Evolutionary conservation across 2,329 filamentous ascomycete genomes (phyloP), one percentile per base, ranked within the genome.

Genomic region (Verticillium dahliae): DNA sequence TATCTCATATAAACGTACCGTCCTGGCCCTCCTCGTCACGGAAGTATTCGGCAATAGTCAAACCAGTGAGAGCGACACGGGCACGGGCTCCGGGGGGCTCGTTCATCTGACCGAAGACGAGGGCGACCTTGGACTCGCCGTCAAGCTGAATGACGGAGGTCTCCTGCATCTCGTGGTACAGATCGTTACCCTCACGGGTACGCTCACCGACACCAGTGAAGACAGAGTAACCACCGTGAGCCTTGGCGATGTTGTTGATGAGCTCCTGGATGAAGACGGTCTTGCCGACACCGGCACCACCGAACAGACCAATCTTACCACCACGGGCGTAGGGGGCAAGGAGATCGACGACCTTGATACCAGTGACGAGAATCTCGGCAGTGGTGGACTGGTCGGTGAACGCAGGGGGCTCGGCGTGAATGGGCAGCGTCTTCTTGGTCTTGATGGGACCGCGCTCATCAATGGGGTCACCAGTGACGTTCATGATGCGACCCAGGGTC

Each of bases 91-190:
- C 95, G 68, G 95, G 95, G 79, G 95, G 95, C 86, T 99, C 95
- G 88, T 99, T 99, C 95, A 99, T 99, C 87, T 99, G 95, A 87
- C 95, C 95, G 84, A 99, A 99, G 71, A 99, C 95, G 71, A 99
- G 85, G 68, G 95, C 92, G 85, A 98, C 95, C 90, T 99, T 99
- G 80, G 95, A 98, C 75, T 97, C 94, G 81, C 95, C 95, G 69
- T 99, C 95, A 70, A 99, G 92, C 82, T 99, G 89, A 82, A 99
- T 99, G 87, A 99, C 95, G 76, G 91, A 92, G 71, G 95, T 99
- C 85, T 99, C 94, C 86, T 98, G 95, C 95, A 99, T 99, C 88
- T 99, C 95, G 85, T 99, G 94, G 90, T 99, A 99, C 86, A 99
- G 82, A 89, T 99, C 95, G 89, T 99, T 99, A 88, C 95, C 95